Base-by-base conservation (phyloP, 192 early-diverging fungal species). In the Chytriomyces sp. region DNA sequence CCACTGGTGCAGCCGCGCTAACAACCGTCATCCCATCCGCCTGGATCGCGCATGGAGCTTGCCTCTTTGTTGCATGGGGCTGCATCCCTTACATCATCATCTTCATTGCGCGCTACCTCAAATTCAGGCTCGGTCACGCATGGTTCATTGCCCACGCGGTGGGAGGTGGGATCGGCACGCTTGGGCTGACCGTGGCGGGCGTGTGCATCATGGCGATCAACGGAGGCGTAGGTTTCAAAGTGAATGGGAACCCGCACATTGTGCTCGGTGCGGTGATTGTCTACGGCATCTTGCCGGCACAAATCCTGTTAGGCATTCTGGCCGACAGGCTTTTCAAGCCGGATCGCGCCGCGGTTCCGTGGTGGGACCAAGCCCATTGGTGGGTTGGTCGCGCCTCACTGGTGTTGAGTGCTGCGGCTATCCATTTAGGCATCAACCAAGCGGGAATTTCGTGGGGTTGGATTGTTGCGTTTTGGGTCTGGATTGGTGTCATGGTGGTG, bases 21-120 rank as follows among this genome's bases (percentile, higher is more conserved):
- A 34, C n/a, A 25, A 33, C 34, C 7, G n/a, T 32, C 17, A n/a
- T 53, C 12, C 12, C 44, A 12, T 10, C 14, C n/a, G 6, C 17
- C 30, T 55, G 17, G 31, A 34, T 75, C 34, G 33, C 76, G 39
- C 78, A 79, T 56, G 77, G 77, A 36, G 53, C 56, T 19, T 33
- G 68, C 39, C 72, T 79, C 77, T 56, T 71, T 25, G 31, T 78
- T n/a, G 78, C 77, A 28, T 79, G 78, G 78, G 67, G 60, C 30
- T 67, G 81, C 19, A 52, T 71, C 34, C 78, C 80, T 22, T 73
- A 34, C 57, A 32, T 64, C 25, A 67, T 69, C 19, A 77, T 82
- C 36, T 82, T 79, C 52, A 70, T 82, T 36, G 80, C 80, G 1
- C 69, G 80, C 22, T 79, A 75, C 70, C 26, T 82, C n/a, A 81